A percentile compares a stretch with the other conserved stretches of the same genome.
Evolutionary conservation across 2,329 filamentous ascomycete genomes (phyloP).

Genomic region (Ascochyta lentis): DNA sequence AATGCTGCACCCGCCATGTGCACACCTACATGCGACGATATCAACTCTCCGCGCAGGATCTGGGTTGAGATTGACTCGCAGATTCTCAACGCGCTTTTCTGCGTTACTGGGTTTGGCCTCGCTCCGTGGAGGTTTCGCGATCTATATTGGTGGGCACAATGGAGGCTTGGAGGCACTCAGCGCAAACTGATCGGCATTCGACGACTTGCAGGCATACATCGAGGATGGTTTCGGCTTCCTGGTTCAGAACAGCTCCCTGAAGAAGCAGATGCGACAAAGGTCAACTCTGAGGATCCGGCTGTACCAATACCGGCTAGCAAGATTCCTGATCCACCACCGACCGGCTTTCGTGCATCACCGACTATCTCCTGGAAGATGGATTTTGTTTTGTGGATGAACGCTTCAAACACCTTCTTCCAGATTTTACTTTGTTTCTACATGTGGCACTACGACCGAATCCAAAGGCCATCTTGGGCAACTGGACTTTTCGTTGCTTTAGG

Average conservation of each 20-base stretch:
- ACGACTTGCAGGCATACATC: conserved; percentile 75
- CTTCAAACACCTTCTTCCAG: conserved; percentile 81
- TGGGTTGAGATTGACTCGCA: conserved; percentile 90
- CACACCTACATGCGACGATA: conserved; percentile 70
- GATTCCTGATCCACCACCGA: conserved; percentile 72
- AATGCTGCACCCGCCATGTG: conserved; percentile 79
- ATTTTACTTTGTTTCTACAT: conserved; percentile 76
- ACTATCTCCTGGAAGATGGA: conserved; percentile 79
- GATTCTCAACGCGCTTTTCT: conserved; percentile 84
- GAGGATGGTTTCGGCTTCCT: conserved; percentile 75
- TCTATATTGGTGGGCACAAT: conserved; percentile 66
- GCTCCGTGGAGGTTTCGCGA: conserved; percentile 86
- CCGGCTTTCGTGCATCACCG: conserved; percentile 71
- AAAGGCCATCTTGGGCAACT: conserved; percentile 80
- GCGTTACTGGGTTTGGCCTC: conserved; percentile 83
- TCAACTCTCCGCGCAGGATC: conserved; percentile 76
- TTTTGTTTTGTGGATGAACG: conserved; percentile 78
- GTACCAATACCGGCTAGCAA: conserved; percentile 70
- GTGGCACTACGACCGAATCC: conserved; percentile 78
- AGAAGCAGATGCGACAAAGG: conserved; percentile 28
- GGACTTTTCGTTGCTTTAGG: conserved; percentile 79
- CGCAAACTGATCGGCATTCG: conserved; percentile 62
- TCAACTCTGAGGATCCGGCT: conserved; percentile 50
- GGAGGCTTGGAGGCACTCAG: conserved; percentile 59
- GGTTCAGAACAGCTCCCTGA: conserved; percentile 64